phyloP scores from a whole-genome alignment of 805 yeast genomes.

The Candida khao-thaluensis region DNA sequence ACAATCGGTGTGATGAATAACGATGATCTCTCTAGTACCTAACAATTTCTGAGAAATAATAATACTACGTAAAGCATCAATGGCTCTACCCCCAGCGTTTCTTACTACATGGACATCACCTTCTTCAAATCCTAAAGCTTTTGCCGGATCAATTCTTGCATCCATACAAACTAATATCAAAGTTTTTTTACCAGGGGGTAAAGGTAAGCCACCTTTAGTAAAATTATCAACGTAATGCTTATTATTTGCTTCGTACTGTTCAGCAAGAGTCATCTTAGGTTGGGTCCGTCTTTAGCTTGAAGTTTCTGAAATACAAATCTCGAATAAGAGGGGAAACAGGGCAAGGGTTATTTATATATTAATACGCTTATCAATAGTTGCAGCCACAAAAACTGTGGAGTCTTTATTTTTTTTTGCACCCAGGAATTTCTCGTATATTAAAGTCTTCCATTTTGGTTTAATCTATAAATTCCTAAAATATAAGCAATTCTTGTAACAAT shows the following conservation, averaged over 20 bases:
- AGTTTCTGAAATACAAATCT: too few species aligned
- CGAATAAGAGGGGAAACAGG: too few species aligned
- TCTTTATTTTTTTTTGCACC: background rate
- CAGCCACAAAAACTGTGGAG: conserved; percentile 3
- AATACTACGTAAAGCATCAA: conserved; percentile 38
- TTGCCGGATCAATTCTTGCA: conserved; percentile 41
- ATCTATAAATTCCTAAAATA: conserved; percentile 72
- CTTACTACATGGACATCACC: conserved; percentile 46
- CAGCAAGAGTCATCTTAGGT: conserved; percentile 21
- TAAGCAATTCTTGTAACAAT: conserved; percentile 90
- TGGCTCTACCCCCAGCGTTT: conserved; percentile 45
- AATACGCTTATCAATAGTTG: background rate
- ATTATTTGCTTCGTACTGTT: conserved; percentile 26
- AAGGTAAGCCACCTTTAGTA: conserved; percentile 30
- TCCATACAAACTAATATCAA: conserved; percentile 42
- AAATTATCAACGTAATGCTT: conserved; percentile 21
- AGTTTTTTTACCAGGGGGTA: conserved; percentile 38
- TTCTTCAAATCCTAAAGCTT: conserved; percentile 32
- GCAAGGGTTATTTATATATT: background rate
- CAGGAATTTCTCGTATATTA: background rate
- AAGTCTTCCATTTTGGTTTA: conserved; percentile 20
- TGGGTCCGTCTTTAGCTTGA: background rate
- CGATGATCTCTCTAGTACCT: conserved; percentile 40
- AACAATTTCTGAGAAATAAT: conserved; percentile 40
- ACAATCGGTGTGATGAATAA: conserved; percentile 44